Evolutionary conservation across 371 early-diverging fungal species (phyloP), one percentile per base, ranked within the genome.

Genomic region (Apophysomyces elegans): DNA sequence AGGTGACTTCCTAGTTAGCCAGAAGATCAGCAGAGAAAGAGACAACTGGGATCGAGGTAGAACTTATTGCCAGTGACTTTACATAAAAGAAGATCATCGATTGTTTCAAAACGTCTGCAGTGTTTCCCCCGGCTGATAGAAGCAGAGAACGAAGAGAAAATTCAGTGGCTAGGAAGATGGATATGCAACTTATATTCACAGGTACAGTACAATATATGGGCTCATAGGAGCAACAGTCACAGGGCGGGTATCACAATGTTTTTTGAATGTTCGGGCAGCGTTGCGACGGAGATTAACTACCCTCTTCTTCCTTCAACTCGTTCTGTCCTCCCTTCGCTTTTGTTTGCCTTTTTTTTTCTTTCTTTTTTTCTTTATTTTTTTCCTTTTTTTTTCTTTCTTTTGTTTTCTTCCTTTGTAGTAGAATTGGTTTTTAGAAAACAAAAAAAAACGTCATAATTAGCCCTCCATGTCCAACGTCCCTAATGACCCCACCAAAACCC

Each of bases 401-500:
- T 21, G 16, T 50, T 11, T 47, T 47, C 47, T 47, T 47, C 47
- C n/a, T 47, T 47, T 18, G 16, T 50, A 32, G 54, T 50, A 50
- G 54, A 50, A 26, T 50, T 50, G 54, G 16, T 50, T 50, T 50
- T 26, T 50, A 50, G 54, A 50, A 21, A 50, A 50, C 9, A 21
- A 50, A 50, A 50, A 50, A 50, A 50, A 50, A 16, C 11, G 47
- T 47, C 47, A 21, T 21, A 65, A 45, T 45, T 46, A 66, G 16
- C 54, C 39, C 56, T 18, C n/a, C 56, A 64, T 64, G 64, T 64
- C 64, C 43, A 32, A 9, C 37, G 7, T 43, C 35, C 35, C 38
- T 58, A 39, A 39, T 37, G 57, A 56, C 14, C 37, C 63, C 35
- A 16, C 35, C 32, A 36, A 35, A 54, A 77, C 79, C 16, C 75